Conservation (phyloP, 2,329 filamentous ascomycete genomes). For the Keithomyces neogunnii region DNA sequence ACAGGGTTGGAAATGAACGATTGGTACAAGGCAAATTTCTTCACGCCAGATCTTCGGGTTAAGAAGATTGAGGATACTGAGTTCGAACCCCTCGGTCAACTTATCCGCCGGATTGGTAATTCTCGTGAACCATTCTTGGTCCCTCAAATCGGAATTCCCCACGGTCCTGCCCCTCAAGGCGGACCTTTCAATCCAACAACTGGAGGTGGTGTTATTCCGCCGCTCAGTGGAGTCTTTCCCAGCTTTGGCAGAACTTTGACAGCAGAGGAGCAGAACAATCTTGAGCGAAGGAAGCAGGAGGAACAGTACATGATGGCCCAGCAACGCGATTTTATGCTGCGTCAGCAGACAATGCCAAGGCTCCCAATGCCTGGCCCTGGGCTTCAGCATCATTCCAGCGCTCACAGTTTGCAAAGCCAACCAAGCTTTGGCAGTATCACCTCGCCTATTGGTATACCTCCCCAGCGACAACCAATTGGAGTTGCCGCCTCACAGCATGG, state of each 20-base stretch:
- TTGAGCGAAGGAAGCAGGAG: conserved; percentile 94
- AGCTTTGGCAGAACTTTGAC: conserved; percentile 95
- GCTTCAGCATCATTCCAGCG: conserved; percentile 89
- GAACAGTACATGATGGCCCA: conserved; percentile 96
- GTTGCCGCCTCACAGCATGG: conserved; percentile 19
- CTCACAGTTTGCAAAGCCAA: conserved; percentile 92
- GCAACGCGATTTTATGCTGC: conserved; percentile 85
- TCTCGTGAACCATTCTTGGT: conserved; percentile 96
- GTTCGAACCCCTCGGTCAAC: conserved; percentile 88
- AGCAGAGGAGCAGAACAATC: conserved; percentile 93
- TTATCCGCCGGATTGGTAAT: conserved; percentile 93
- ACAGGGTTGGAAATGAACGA: conserved; percentile 98
- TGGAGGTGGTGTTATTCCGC: conserved; percentile 64
- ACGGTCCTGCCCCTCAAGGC: conserved; percentile 59
- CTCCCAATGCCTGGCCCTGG: conserved; percentile 49
- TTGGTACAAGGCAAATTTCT: conserved; percentile 99
- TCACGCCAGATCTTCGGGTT: conserved; percentile 86
- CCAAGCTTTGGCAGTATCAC: conserved; percentile 93
- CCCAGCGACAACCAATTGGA: conserved; percentile 37
- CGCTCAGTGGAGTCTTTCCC: conserved; percentile 87
- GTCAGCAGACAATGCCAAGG: conserved; percentile 71
- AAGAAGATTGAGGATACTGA: conserved; percentile 91
- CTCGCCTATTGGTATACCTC: conserved; percentile 61
- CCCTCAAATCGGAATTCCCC: conserved; percentile 89
- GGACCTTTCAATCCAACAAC: conserved; percentile 40